Conservation (phyloP, 805 yeast species). For the Candida sphagnicola region DNA sequence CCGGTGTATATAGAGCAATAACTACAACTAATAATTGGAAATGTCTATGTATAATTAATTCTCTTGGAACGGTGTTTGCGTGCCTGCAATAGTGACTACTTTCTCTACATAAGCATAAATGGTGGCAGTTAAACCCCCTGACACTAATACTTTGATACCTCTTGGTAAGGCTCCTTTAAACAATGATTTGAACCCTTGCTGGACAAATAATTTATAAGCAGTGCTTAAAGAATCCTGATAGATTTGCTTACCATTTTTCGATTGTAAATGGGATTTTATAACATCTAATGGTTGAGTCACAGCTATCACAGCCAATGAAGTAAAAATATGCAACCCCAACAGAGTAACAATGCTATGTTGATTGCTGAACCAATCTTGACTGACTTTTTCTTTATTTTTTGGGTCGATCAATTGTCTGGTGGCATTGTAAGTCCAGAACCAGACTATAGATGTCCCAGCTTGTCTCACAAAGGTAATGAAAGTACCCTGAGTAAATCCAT, state of each 20-base stretch:
- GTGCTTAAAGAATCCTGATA: constrained; percentile 60
- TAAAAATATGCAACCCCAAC: constrained; percentile 52
- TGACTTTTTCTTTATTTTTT: constrained; percentile 24
- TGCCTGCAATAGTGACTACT: constrained; percentile 25
- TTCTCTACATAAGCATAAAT: constrained; percentile 33
- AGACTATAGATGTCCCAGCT: constrained; percentile 69
- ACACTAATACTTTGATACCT: constrained; percentile 35
- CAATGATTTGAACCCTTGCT: constrained; percentile 29
- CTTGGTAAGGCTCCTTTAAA: constrained; percentile 38
- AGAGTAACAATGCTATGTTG: constrained; percentile 35
- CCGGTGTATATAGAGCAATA: constrained; percentile 45
- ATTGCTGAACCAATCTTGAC: constrained; percentile 42
- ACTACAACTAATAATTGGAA: no score
- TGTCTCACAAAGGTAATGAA: constrained; percentile 81
- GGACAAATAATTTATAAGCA: constrained; percentile 28
- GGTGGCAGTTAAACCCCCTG: constrained; percentile 40
- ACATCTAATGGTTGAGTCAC: constrained; percentile 89
- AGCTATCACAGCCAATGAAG: constrained; percentile 70
- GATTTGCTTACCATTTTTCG: constrained; percentile 55
- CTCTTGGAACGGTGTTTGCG: constrained; percentile 25
- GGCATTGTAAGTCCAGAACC: constrained; percentile 79
- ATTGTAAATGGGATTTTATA: constrained; percentile 81
- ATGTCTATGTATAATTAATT: no score
- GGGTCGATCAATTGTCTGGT: constrained; percentile 69
- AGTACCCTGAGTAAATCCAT: constrained; percentile 81